Conservation (phyloP, 805 yeast genomes). For the Gaillardinia entomophila region DNA sequence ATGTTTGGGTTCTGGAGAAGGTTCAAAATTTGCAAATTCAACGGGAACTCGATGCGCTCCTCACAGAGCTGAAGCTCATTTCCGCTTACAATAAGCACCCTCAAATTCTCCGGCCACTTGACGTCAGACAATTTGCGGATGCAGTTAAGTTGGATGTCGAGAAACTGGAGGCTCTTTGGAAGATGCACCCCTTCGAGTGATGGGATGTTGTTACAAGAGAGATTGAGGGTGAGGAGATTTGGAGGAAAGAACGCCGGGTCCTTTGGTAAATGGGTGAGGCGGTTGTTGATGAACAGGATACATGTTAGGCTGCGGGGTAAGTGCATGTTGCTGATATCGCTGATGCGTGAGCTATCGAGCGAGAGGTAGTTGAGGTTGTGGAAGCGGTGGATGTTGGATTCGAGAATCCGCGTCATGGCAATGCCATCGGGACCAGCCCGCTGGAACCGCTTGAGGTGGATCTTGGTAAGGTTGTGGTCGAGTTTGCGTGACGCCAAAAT, state of each 20-base stretch:
- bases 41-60: constrained; percentile 8
- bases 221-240: constrained; percentile 7
- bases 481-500: constrained; percentile 4
- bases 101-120: constrained; percentile 7
- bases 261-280: constrained; percentile 5
- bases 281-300: constrained; percentile 9
- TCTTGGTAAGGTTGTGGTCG: constrained; percentile 5
- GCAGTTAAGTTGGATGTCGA: constrained; percentile 10
- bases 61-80: constrained; percentile 11
- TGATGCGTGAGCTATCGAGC: constrained; percentile 5
- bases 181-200: constrained; percentile 5
- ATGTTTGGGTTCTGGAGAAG: constrained; percentile 9
- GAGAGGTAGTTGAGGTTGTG: constrained; percentile 6
- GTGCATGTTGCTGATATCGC: constrained; percentile 1
- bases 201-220: constrained; percentile 9
- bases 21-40: constrained; percentile 6
- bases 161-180: constrained; percentile 8
- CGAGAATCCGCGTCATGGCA: constrained; percentile 1
- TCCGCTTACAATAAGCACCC: constrained; percentile 10
- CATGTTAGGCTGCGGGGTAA: constrained; percentile 6
- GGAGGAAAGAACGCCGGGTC: constrained; percentile 7
- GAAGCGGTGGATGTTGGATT: constrained; percentile 4
- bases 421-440: constrained; percentile 2
- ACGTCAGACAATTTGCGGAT: constrained; percentile 5
- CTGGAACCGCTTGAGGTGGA: constrained; percentile 10